Base-by-base conservation (phyloP, 73 alveolate species). In the Paramecium primaurelia region DNA sequence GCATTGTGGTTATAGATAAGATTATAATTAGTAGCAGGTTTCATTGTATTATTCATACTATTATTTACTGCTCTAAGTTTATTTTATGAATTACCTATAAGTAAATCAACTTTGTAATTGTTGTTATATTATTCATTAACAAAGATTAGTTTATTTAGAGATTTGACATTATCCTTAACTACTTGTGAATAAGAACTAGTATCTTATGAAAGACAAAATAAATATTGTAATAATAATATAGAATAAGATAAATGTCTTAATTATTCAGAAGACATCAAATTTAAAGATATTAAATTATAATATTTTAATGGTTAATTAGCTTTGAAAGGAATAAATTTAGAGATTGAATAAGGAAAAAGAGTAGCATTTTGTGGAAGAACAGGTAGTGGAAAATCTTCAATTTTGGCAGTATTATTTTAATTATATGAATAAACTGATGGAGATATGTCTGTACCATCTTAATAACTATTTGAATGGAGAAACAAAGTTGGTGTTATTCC, bases 321-420 rank as follows among this genome's bases (percentile, higher is more conserved):
- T 40, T 88, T 95, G 54, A 94, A 92, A 30, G 71, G 86, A 49
- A 86, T 95, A 14, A 34, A 93, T 2, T 73, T 95, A 25, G 71
- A 75, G 89, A 90, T 95, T 30, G 42, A 73, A 16, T 4, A 86
- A 11, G 95, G 95, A 16, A 95, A 94, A 88, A 95, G 93, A 94
- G 71, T 95, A 1, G 97, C 96, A 22, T 94, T 95, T 71, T 94
- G 97, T 88, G 98, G 98, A 1, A 94, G 93, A 84, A 95, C 98
- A 22, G 98, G 98, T 2, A 92, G 93, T n/a, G 98, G 98, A 0
- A 95, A 95, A 60, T 89, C 97, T 11, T 92, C 98, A 9, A 83
- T 95, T 60, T 58, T 92, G 42, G 60, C 88, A 86, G 75, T 89
- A 8, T 37, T 95, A 71, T 77, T 89, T 86, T 59, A 71, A 77